Evolutionary conservation across 2,329 filamentous ascomycete genomes (phyloP).

Genomic region (Didymella arachidicola): DNA sequence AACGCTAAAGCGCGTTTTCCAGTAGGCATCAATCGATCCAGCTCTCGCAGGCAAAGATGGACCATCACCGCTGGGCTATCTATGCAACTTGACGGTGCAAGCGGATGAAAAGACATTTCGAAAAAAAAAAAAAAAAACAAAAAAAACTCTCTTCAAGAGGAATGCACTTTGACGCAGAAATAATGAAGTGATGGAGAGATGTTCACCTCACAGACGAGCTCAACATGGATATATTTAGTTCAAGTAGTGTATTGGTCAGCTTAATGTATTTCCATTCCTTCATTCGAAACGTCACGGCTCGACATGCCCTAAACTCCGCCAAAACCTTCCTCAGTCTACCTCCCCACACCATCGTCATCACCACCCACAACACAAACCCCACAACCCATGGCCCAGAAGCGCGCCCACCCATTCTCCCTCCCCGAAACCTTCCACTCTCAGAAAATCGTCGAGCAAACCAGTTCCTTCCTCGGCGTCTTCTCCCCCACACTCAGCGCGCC

Average conservation of each 20-base stretch:
- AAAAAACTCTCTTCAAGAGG: not conserved
- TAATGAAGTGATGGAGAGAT: not conserved
- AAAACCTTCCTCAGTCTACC: conserved; percentile 15
- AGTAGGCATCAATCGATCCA: not conserved
- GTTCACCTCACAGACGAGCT: not conserved
- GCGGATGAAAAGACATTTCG: not conserved
- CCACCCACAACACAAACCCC: not conserved
- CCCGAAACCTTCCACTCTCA: conserved; percentile 55
- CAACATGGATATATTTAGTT: not conserved
- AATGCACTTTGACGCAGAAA: not conserved
- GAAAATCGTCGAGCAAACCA: conserved; percentile 57
- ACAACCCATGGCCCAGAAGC: conserved; percentile 44
- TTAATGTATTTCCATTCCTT: no score
- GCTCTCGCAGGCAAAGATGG: not conserved
- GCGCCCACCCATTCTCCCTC: conserved; percentile 30
- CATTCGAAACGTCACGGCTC: conserved; percentile 3
- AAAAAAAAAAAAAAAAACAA: not conserved
- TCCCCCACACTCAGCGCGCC: conserved; percentile 54
- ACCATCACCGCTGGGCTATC: not conserved
- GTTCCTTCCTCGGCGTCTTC: conserved; percentile 59
- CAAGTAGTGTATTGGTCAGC: no score
- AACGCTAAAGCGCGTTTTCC: not conserved
- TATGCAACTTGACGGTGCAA: not conserved
- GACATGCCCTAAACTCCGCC: conserved; percentile 25
- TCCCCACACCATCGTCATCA: not conserved